These are phyloP conservation scores for Cucurbita moschata DNA, from an alignment of 306 rosid genomes.

Conservation along the genomic window DNA sequence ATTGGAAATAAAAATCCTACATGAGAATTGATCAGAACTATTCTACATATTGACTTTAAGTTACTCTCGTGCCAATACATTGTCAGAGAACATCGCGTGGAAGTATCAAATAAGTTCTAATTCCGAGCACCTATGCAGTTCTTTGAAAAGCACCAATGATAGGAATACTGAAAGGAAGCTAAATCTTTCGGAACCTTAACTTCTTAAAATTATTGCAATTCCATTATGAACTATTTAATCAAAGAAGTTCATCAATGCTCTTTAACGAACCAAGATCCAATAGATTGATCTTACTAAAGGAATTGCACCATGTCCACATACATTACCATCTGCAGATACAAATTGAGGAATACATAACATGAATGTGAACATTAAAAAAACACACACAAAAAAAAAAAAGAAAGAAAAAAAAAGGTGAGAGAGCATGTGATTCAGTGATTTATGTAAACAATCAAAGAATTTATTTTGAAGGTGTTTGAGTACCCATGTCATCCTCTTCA, in stretches of 20 bases:
- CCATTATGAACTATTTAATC: neutral
- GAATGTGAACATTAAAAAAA: neutral
- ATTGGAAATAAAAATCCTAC: neutral
- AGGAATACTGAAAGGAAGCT: neutral
- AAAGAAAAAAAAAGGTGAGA: neutral
- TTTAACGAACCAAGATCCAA: neutral
- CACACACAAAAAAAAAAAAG: too few relatives aligned
- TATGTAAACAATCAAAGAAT: neutral
- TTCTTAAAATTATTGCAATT: neutral
- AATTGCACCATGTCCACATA: neutral
- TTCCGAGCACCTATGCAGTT: neutral
- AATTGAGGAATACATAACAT: neutral
- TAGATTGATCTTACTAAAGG: neutral
- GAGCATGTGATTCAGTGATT: neutral
- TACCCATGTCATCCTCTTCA: conserved; percentile 92
- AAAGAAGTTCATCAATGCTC: neutral
- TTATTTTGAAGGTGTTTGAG: conserved; percentile 3
- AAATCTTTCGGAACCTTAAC: neutral
- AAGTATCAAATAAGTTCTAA: neutral
- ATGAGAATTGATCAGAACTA: neutral
- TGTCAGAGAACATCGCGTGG: neutral
- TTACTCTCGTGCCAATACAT: neutral
- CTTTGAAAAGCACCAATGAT: neutral
- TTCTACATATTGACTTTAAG: neutral
- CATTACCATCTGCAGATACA: neutral